Percentiles rank a stretch among this genome's conserved stretches.
phyloP scores from a whole-genome alignment of 768 basidiomycete genomes.

The Mycena leptocephala region DNA sequence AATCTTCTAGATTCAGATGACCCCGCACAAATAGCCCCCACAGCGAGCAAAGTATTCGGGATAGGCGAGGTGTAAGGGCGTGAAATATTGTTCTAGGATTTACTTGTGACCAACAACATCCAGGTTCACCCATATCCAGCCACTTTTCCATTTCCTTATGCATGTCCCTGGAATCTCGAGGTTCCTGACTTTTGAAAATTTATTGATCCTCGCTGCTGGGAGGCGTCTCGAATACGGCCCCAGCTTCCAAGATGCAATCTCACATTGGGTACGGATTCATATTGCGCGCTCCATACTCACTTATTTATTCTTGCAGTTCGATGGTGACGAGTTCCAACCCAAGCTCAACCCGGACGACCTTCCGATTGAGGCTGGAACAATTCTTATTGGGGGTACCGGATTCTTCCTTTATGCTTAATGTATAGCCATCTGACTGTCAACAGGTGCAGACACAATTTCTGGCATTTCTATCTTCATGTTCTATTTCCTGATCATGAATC shows the following conservation, averaged over 20 bases:
- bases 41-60: background rate
- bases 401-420: too few relatives aligned
- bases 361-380: conserved; percentile 10
- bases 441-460: background rate
- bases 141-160: conserved; percentile 4
- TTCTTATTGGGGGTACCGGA: conserved; percentile 3
- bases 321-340: background rate
- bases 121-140: conserved; percentile 20
- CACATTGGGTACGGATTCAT: conserved; percentile 7
- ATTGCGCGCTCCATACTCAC: too few relatives aligned
- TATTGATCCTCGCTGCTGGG: background rate
- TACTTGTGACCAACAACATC: background rate
- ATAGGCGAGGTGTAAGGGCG: conserved; percentile 3
- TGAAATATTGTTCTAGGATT: background rate
- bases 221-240: conserved; percentile 13
- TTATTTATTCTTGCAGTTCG: background rate
- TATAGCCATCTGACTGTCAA: background rate
- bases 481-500: background rate
- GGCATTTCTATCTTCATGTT: background rate
- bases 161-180: background rate
- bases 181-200: background rate
- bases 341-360: background rate
- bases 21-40: background rate
- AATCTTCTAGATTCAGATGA: conserved; percentile 21
- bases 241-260: conserved; percentile 14